A percentile compares a stretch with the other conserved stretches of the same genome.
Conservation (phyloP, 306 rosid genomes). For the Castanospermum australe region DNA sequence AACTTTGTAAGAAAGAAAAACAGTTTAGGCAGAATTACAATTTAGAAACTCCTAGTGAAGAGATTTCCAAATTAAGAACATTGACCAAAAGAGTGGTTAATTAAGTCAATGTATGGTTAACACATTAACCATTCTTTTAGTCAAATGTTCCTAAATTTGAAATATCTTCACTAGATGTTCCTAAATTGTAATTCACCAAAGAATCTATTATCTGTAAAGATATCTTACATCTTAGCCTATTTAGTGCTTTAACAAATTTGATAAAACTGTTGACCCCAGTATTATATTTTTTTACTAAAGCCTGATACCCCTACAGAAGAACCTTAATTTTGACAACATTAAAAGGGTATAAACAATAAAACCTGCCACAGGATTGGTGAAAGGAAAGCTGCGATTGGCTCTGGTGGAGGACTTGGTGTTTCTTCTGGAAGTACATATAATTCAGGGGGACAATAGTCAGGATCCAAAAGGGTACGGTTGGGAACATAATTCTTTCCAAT, state of each 20-base stretch:
- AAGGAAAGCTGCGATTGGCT: conserved; percentile 84
- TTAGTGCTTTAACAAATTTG: background rate
- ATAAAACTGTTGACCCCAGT: background rate
- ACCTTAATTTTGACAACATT: conserved; percentile 11
- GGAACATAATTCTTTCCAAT: conserved; percentile 92
- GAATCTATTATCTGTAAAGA: background rate
- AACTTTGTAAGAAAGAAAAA: background rate
- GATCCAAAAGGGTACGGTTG: conserved; percentile 70
- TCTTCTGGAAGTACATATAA: conserved; percentile 86
- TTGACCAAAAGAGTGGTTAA: background rate
- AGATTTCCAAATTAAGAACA: too few relatives aligned
- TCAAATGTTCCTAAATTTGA: background rate
- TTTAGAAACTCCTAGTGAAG: too few relatives aligned
- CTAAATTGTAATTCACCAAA: background rate
- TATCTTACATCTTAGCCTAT: conserved; percentile 5
- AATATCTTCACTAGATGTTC: background rate
- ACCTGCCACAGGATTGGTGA: conserved; percentile 98
- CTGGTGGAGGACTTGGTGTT: conserved; percentile 94
- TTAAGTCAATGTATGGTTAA: background rate
- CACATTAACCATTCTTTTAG: conserved; percentile 1
- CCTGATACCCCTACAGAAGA: background rate
- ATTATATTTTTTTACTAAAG: background rate
- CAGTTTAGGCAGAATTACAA: too few relatives aligned
- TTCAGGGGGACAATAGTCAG: conserved; percentile 91
- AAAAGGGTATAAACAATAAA: conserved; percentile 23